Percentiles rank a stretch among this genome's conserved stretches.
phyloP scores from a whole-genome alignment of 345 rosid species.

The Gossypium anomalum region DNA sequence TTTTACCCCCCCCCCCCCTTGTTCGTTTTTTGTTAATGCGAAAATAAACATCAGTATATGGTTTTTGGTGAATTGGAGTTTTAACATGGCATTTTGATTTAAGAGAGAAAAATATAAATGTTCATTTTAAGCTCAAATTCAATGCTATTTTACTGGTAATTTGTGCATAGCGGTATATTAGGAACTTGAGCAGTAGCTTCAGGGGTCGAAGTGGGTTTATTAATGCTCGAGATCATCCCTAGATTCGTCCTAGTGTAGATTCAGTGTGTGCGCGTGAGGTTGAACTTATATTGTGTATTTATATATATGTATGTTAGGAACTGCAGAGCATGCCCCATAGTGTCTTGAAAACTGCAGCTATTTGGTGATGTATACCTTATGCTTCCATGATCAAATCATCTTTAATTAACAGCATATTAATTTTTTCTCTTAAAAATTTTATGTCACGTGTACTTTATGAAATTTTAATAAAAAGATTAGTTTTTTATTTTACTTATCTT shows the following conservation, averaged over 20 bases:
- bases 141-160: not conserved
- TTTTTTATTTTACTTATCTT: too few relatives aligned
- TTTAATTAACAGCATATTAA: too few relatives aligned
- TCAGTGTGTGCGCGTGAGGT: too few relatives aligned
- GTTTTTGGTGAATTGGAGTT: conserved; percentile 19
- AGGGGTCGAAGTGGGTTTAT: too few relatives aligned
- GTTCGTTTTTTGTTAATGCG: conserved; percentile 25
- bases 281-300: too few relatives aligned
- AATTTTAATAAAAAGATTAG: too few relatives aligned
- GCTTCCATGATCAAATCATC: too few relatives aligned
- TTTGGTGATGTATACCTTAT: not conserved
- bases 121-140: not conserved
- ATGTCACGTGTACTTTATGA: too few relatives aligned
- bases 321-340: not conserved
- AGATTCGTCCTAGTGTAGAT: too few relatives aligned
- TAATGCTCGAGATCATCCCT: too few relatives aligned
- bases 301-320: too few relatives aligned
- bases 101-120: not conserved
- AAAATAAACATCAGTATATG: conserved; percentile 28
- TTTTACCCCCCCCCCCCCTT: conserved; percentile 15
- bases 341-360: not conserved
- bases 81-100: conserved; percentile 14
- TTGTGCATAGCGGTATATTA: not conserved
- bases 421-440: too few relatives aligned
- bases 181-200: not conserved